A percentile compares a stretch with the other conserved stretches of the same genome.
Conservation (phyloP, 345 rosid genomes). For the Erodium maritimum region DNA sequence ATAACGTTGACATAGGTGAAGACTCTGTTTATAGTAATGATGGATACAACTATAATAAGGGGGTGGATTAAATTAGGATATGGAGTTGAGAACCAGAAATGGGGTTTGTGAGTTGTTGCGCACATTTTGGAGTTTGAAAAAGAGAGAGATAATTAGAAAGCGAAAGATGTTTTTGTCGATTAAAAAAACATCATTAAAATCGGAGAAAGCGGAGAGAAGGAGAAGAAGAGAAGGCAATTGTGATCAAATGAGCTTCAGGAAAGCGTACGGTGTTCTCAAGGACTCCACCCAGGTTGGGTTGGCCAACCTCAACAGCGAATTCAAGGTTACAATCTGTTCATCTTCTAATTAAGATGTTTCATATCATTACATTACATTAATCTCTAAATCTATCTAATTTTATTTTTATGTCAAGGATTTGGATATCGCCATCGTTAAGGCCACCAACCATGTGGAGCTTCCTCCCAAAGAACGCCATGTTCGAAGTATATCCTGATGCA, state of each 20-base stretch:
- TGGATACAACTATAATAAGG: no score
- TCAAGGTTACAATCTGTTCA: constrained; percentile 43
- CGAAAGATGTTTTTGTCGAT: no score
- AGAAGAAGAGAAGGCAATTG: no score
- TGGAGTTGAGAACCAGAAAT: no score
- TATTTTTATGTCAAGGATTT: constrained; percentile 35
- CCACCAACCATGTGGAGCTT: constrained; percentile 87
- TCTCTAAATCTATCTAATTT: neutral
- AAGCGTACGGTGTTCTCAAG: constrained; percentile 94
- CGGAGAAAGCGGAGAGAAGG: no score
- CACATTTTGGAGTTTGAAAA: no score
- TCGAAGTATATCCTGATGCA: constrained; percentile 19
- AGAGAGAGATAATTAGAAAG: no score
- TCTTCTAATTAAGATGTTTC: neutral
- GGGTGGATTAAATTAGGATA: no score
- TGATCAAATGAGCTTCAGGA: constrained; percentile 38
- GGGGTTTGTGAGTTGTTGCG: no score
- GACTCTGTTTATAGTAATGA: no score
- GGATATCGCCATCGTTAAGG: constrained; percentile 93
- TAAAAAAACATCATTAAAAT: no score
- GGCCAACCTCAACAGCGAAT: constrained; percentile 96
- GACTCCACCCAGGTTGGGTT: constrained; percentile 94
- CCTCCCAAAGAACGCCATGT: constrained; percentile 98
- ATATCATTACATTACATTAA: neutral
- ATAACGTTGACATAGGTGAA: no score